Base-by-base conservation (phyloP, 768 basidiomycete species). In the Aureoboletus auriporus region DNA sequence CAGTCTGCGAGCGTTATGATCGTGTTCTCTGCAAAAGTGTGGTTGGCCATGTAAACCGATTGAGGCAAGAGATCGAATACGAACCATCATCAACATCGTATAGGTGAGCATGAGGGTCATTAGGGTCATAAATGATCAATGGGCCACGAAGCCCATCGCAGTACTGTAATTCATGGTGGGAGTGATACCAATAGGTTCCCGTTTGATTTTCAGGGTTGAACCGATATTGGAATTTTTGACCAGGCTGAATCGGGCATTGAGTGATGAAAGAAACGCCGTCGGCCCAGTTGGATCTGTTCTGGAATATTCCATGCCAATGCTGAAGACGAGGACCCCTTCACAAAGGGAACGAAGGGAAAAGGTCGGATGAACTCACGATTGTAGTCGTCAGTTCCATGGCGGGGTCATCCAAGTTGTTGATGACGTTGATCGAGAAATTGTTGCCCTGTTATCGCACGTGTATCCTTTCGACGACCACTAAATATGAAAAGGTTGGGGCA, bases 181-280 rank as follows among this genome's bases (percentile, higher is more conserved):
- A 72, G 48, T 76, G 75, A 42, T 75, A 76, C 76, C 76, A 78
- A 47, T 66, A 78, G 0, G 74, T 77, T 6, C 76, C 77, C 2
- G 72, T 62, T 47, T 75, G 72, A 27, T 64, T 57, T 13, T 57
- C 44, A 38, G 59, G 59, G n/a, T 59, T 61, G 60, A 77, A 76
- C 31, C 67, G 62, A 51, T 77, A 75, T 30, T 64, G 49, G 55
- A 75, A 77, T 6, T 64, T 66, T 13, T 69, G 53, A 11, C 65
- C 63, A 1, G 69, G 64, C 16, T 57, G 59, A 17, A 75, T 75
- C 12, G 75, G 76, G 51, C 76, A 78, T 52, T 76, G 75, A 17
- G 67, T 76, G 2, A 78, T 65, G 38, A 65, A 73, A 17, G 74
- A 56, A 44, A 67, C 57, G 13, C 75, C 75, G 49, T 77, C 60